These are phyloP conservation scores for Leptographium flavum DNA, from an alignment of 2,329 filamentous ascomycete genomes.

Conservation along the genomic window DNA sequence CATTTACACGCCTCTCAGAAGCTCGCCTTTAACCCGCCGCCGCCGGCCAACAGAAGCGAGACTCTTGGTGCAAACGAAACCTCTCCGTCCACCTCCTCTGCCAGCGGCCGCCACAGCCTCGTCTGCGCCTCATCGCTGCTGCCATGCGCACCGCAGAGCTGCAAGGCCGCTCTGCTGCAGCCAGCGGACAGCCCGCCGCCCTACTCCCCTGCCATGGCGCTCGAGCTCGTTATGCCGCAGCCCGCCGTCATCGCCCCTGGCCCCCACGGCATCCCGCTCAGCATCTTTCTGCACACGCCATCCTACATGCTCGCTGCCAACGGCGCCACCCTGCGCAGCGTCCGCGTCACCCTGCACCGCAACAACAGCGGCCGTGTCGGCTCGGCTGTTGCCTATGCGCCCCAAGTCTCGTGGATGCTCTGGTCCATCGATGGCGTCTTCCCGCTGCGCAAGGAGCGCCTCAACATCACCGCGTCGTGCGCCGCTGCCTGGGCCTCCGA, in stretches of 20 bases:
- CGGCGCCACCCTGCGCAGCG: background rate
- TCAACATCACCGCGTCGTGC: conserved; percentile 1
- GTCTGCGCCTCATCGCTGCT: conserved; percentile 2
- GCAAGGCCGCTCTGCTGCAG: background rate
- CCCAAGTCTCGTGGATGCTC: conserved; percentile 1
- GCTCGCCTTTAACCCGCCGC: background rate
- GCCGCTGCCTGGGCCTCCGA: background rate
- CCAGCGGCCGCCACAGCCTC: background rate
- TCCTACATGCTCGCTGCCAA: background rate
- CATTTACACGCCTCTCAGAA: background rate
- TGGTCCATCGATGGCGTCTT: conserved; percentile 3
- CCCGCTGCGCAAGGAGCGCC: conserved; percentile 1
- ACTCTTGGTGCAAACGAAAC: too few species aligned
- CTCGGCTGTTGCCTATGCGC: background rate
- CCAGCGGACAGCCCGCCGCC: conserved; percentile 1
- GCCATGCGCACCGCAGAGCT: background rate
- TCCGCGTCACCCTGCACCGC: background rate
- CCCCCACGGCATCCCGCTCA: background rate
- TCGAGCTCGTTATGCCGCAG: conserved; percentile 5
- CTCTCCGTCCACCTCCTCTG: too few species aligned
- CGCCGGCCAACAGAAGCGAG: background rate
- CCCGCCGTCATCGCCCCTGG: conserved; percentile 1
- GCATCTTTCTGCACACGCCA: conserved; percentile 4
- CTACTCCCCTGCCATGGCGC: conserved; percentile 5
- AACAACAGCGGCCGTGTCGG: too few species aligned